Base-by-base conservation (phyloP, 352 stramenopile genomes). In the Peronospora belbahrii region DNA sequence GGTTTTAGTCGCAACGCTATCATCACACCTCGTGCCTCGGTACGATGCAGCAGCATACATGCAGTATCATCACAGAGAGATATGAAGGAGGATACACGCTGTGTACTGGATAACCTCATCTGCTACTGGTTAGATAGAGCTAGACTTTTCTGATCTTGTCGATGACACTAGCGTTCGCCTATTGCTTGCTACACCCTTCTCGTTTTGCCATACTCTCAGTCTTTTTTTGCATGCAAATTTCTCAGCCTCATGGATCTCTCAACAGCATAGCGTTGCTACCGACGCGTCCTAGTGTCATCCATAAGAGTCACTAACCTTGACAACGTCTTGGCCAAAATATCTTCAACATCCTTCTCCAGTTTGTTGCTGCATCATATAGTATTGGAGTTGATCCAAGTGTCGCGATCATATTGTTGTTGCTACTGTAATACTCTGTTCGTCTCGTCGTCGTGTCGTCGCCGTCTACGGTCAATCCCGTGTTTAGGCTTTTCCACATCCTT, bases 301-400 rank as follows among this genome's bases (percentile, higher is more conserved):
- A 88, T 88, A 22, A 84, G 67, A 2, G 43, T 61, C 30, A 74
- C 59, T 70, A 86, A 39, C 30, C 66, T 56, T 52, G 75, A 76
- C 17, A 50, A 42, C 2, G 40, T 41, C 8, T 51, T 43, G 1
- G 45, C 52, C 0, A 61, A 31, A 0, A 38, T 48, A 2, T 64
- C 56, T 6, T 42, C 45, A 2, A 55, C 52, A 0, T 48, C 10
- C 7, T 68, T 44, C 9, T 34, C 39, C 9, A 55, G 43, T 13
- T 55, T 59, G 3, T 52, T 49, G 8, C 41, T 44, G 11, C 23
- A 8, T 27, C 17, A 49, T 18, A 45, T 52, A 5, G 39, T 50
- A 1, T 63, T 52, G 3, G 69, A 62, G 2, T 67, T 53, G 5
- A 61, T 57, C 0, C n/a, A n/a, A n/a, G n/a, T n/a, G n/a, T n/a